Conservation (phyloP, 2,329 filamentous ascomycete genomes). For the Aspergillus tanneri region DNA sequence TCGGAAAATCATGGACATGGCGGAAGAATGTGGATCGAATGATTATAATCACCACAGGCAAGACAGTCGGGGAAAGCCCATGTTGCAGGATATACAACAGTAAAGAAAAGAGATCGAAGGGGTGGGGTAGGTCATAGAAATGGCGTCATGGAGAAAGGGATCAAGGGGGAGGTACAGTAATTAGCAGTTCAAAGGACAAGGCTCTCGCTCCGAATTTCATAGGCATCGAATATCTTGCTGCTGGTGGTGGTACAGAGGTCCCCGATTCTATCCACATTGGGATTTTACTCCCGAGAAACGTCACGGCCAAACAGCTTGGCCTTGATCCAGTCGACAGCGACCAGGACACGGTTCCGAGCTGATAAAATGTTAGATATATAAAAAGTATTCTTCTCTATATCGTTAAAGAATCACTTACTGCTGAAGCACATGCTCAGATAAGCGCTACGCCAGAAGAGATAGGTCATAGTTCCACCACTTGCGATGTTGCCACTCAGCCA, state of each 20-base stretch:
- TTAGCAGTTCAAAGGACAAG: slow-evolving; percentile 1
- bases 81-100: slow-evolving; percentile 1
- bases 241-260: slow-evolving; percentile 16
- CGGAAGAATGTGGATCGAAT: too few relatives aligned
- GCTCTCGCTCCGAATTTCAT: slow-evolving; percentile 19
- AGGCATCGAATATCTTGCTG: slow-evolving; percentile 15
- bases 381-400: not conserved
- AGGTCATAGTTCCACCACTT: slow-evolving; percentile 88
- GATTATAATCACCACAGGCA: not conserved
- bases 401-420: slow-evolving; percentile 64
- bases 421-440: slow-evolving; percentile 99
- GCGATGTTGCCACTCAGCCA: slow-evolving; percentile 98
- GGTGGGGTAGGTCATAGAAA: slow-evolving; percentile 6
- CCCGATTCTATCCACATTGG: slow-evolving; percentile 7
- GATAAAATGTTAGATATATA: slow-evolving; percentile 17
- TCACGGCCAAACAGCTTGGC: slow-evolving; percentile 95
- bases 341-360: slow-evolving; percentile 93
- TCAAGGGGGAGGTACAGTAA: slow-evolving; percentile 19
- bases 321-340: slow-evolving; percentile 94
- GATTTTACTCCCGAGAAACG: slow-evolving; percentile 56
- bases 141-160: slow-evolving; percentile 15
- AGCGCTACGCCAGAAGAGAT: slow-evolving; percentile 96
- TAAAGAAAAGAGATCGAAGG: not conserved
- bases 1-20: too few relatives aligned
- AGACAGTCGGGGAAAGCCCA: slow-evolving; percentile 8